Conservation (phyloP, 129 eudicot genomes). For the Flaveria linearis region DNA sequence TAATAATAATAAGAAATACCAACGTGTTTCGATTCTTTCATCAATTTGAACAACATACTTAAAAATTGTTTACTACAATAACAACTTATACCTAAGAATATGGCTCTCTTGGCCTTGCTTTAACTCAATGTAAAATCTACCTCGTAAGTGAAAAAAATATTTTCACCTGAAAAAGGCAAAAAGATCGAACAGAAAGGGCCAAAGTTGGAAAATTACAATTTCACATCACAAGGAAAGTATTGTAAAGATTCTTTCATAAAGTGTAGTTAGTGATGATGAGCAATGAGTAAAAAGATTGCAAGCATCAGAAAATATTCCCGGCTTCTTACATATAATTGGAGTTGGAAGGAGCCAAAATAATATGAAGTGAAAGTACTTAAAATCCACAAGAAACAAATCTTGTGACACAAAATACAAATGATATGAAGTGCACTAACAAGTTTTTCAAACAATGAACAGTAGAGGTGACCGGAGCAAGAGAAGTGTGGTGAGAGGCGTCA, state of each 20-base stretch:
- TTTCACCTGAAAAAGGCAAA: constrained; percentile 10
- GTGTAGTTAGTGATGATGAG: constrained; percentile 18
- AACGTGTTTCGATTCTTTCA: neutral
- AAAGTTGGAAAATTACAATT: constrained; percentile 18
- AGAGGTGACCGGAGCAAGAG: neutral
- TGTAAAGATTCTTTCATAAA: constrained; percentile 29
- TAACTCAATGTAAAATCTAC: neutral
- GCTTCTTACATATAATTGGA: neutral
- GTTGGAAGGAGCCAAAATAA: neutral
- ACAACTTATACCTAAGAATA: neutral
- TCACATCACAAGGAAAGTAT: constrained; percentile 9
- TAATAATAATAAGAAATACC: no score
- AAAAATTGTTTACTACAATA: neutral
- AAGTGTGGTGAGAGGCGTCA: neutral
- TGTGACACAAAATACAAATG: constrained; percentile 12
- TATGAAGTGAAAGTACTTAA: neutral
- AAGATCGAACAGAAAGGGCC: constrained; percentile 26
- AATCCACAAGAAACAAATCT: neutral
- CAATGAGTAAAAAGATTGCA: constrained; percentile 19
- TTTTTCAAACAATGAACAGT: neutral
- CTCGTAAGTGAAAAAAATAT: neutral
- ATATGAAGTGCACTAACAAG: neutral
- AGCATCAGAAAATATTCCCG: constrained; percentile 28
- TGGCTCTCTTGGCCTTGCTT: neutral
- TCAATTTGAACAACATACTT: neutral